Evolutionary conservation across 768 basidiomycete genomes (phyloP), one percentile per base, ranked within the genome.

Genomic region (Psilocybe cyanescens): DNA sequence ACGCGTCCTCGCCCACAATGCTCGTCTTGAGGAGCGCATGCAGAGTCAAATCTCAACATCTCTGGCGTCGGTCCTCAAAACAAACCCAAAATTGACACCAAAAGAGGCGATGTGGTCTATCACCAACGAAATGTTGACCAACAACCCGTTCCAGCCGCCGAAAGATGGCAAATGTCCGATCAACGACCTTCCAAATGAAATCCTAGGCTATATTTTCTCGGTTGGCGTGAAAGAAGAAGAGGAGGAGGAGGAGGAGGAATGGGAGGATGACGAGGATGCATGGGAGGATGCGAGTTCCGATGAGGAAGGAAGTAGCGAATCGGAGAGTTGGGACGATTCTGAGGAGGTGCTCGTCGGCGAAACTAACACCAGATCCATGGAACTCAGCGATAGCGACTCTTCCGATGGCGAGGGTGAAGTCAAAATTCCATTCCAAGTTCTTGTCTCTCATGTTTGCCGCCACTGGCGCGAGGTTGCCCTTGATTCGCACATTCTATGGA

Each of bases 391-490:
- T 24, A 45, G 37, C 7, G 31, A 31, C 14, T 17, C 35, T 37
- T 31, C 37, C 57, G 59, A 66, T 14, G 55, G 54, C 50, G 60
- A 61, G 29, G 55, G 58, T 50, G 58, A 69, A 44, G 28, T 54
- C 17, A 48, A 62, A 47, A 50, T 75, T 1, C 75, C 76, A 2
- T 87, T 86, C 68, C 80, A 82, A 64, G 73, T 86, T 30, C 74
- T 86, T 65, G 85, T 81, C 12, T 87, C 87, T 16, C 87, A 87
- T 65, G 82, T 88, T 8, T 89, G 87, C 70, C 74, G 67, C 28
- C 83, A 80, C 59, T 89, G 88, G 88, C 84, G 87, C 51, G 74
- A 72, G 33, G 71, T 80, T 19, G 82, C 86, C 3, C 57, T 89
- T 30, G 79, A 80, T 31, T 83, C 82, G 0, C 83, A 86, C 0